Evolutionary conservation across 768 basidiomycete genomes (phyloP), one percentile per base, ranked within the genome.

Genomic region (Sporobolomyces phaffii): DNA sequence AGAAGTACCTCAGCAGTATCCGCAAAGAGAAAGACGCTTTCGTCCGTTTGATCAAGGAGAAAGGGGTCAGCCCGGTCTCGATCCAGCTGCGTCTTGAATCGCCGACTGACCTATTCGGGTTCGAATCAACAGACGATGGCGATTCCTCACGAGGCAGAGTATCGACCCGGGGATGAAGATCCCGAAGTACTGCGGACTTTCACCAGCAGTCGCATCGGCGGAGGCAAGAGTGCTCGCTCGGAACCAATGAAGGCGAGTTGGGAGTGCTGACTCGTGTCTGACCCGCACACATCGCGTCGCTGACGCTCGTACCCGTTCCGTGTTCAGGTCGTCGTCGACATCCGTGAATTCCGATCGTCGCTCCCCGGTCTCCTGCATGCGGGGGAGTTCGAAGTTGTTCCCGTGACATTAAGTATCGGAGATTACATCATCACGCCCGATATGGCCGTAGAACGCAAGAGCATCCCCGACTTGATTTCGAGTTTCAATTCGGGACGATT

Each of bases 401-500:
- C 96, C 0, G 87, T 88, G 1, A 98, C 93, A 0, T 80, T 99
- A 67, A 91, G 89, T 0, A 88, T 98, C 3, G 96, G 96, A 3
- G 96, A 99, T 77, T 99, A 99, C 75, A 88, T 99, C 60, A 79
- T 98, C 50, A 88, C 90, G 1, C 96, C 94, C 0, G 90, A 94
- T 66, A 93, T 98, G 69, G 93, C 90, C 69, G 88, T 99, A 3
- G 96, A 99, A 78, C 82, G 94, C 62, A 99, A 99, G 80, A 93
- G 93, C 72, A 81, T 98, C 54, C 82, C 92, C 0, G 96, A 99
- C 80, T 75, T 99, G 57, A 83, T 92, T n/a, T 84, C 86, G 20
- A 93, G 90, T 80, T 94, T 98, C 77, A 91, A 87, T 63, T 94
- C 86, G 73, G 94, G 94, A 20, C 82, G 96, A 61, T 77, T 99